Conservation (phyloP, 2,329 filamentous ascomycete genomes). For the Didymella keratinophila region DNA sequence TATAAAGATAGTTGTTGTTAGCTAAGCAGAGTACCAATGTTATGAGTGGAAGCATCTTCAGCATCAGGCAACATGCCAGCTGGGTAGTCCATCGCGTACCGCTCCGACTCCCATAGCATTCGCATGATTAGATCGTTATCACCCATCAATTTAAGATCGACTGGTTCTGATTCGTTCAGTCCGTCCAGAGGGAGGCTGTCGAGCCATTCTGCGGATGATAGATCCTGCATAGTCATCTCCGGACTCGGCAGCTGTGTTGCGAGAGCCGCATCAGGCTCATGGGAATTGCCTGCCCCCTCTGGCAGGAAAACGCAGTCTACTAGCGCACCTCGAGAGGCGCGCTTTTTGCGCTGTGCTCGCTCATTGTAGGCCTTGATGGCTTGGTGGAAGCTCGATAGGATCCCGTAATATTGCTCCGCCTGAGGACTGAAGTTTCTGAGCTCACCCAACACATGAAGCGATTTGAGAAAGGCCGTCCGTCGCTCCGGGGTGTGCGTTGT, state of each 20-base stretch:
- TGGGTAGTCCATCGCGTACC: constrained; percentile 22
- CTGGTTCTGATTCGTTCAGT: constrained; percentile 11
- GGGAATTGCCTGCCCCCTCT: constrained; percentile 2
- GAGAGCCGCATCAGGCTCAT: constrained; percentile 17
- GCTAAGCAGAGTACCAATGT: neutral
- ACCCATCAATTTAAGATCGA: constrained; percentile 22
- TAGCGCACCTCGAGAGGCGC: constrained; percentile 10
- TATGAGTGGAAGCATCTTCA: constrained; percentile 2
- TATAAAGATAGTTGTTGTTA: neutral
- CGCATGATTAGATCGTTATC: constrained; percentile 30
- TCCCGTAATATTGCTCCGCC: constrained; percentile 65
- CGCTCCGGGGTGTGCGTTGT: constrained; percentile 55
- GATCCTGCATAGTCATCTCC: constrained; percentile 23
- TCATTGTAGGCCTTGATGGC: constrained; percentile 30
- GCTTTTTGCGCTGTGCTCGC: constrained; percentile 17
- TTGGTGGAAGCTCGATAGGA: constrained; percentile 50
- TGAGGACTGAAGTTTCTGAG: constrained; percentile 62
- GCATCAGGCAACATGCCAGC: constrained; percentile 18
- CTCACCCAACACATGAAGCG: constrained; percentile 59
- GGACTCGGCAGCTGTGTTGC: constrained; percentile 26
- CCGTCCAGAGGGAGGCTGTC: constrained; percentile 14
- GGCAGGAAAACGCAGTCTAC: constrained; percentile 26
- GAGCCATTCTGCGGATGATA: constrained; percentile 18
- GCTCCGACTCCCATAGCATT: constrained; percentile 29
- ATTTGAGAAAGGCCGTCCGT: constrained; percentile 60